phyloP scores from a whole-genome alignment of 1,139 yeast species.

The Kurtzmaniella quercitrusa region DNA sequence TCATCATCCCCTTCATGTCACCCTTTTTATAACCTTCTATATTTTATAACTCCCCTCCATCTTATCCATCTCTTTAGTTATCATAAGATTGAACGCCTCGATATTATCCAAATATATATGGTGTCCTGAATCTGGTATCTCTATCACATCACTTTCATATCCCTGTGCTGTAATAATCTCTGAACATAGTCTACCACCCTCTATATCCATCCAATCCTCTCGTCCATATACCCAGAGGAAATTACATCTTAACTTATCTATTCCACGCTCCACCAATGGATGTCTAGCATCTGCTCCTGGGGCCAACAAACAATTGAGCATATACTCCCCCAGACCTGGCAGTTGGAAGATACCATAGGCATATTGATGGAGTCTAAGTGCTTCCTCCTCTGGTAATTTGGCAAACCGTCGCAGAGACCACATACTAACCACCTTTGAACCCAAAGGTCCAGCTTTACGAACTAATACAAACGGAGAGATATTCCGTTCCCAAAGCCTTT shows the following conservation, averaged over 20 bases:
- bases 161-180: slow-evolving; percentile 26
- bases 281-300: slow-evolving; percentile 74
- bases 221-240: slow-evolving; percentile 69
- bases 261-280: slow-evolving; percentile 50
- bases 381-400: slow-evolving; percentile 37
- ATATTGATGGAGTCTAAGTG: slow-evolving; percentile 52
- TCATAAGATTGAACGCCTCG: slow-evolving; percentile 43
- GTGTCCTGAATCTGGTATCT: slow-evolving; percentile 60
- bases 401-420: slow-evolving; percentile 71
- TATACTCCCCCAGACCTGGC: slow-evolving; percentile 73
- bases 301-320: slow-evolving; percentile 61
- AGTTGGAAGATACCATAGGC: slow-evolving; percentile 68
- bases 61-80: slow-evolving; percentile 36
- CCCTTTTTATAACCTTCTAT: too few species aligned
- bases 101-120: slow-evolving; percentile 66
- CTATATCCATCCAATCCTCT: slow-evolving; percentile 72
- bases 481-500: slow-evolving; percentile 63
- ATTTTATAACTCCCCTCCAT: slow-evolving; percentile 21
- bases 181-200: slow-evolving; percentile 49
- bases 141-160: slow-evolving; percentile 36
- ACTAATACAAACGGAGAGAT: slow-evolving; percentile 68
- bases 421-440: slow-evolving; percentile 70
- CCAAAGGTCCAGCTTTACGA: slow-evolving; percentile 59
- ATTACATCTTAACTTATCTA: slow-evolving; percentile 47
- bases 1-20: slow-evolving; percentile 1